Base-by-base conservation (phyloP, 2,329 filamentous ascomycete genomes). In the Aspergillus pseudoterreus region DNA sequence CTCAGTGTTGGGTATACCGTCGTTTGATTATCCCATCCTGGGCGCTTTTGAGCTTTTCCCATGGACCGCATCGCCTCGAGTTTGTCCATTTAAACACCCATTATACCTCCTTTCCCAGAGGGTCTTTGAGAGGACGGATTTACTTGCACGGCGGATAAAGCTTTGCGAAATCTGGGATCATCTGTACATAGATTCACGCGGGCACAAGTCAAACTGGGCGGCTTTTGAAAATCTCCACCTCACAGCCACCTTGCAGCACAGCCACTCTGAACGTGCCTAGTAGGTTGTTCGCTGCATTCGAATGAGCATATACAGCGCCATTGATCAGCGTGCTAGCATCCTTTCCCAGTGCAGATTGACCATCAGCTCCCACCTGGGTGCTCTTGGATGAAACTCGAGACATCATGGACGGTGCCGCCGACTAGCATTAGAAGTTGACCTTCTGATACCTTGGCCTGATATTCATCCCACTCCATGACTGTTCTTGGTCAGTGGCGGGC, bases 401-500 rank as follows among this genome's bases (percentile, higher is more conserved):
- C 17, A 14, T 49, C 47, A 35, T 49, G 47, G 14, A 49, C 19
- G 17, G 43, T 38, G 19, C 39, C 47, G 11, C 39, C 47, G 14
- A 49, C n/a, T 10, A 33, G 14, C 4, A 49, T 15, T 17, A 49
- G 38, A 27, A 30, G 21, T 6, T 48, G 14, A 4, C 46, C 46
- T 35, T n/a, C 6, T 5, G 9, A n/a, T 10, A 43, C 46, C 24
- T 22, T 39, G 5, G 11, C 22, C 15, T 21, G 46, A 32, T 42
- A 48, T 19, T 48, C 46, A 15, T 17, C 36, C 46, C 46, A 48
- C 14, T 35, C 46, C 21, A 48, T 48, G 12, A 48, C 46, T 17
- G 46, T 38, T n/a, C n/a, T 42, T 14, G 4, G 14, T 36, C 2
- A 48, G 11, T 6, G 46, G 36, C 14, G 36, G n/a, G 2, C 38